Conservation (phyloP, 176 grass and related monocot genomes). For the Triticum turgidum region DNA sequence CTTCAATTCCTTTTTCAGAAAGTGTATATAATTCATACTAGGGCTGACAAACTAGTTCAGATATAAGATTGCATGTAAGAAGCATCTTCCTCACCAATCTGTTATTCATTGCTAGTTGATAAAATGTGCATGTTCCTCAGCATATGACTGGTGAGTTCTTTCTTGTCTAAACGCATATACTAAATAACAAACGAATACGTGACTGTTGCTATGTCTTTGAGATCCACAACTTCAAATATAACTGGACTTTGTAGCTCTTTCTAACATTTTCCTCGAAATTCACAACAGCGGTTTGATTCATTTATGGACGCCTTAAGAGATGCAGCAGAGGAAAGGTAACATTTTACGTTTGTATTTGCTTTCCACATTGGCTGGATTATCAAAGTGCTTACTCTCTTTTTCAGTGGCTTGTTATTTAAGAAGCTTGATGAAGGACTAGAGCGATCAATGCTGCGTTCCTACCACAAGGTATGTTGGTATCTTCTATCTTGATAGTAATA, state of each 20-base stretch:
- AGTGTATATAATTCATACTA: not conserved
- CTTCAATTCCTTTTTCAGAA: slow-evolving; percentile 3
- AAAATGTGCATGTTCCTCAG: slow-evolving; percentile 16
- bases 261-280: slow-evolving; percentile 33
- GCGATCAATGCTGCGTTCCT: slow-evolving; percentile 88
- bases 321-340: slow-evolving; percentile 85
- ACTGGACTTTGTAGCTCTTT: slow-evolving; percentile 15
- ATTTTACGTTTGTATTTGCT: slow-evolving; percentile 18
- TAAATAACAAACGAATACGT: not conserved
- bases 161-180: not conserved
- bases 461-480: slow-evolving; percentile 69
- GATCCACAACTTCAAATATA: slow-evolving; percentile 19
- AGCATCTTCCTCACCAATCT: not conserved
- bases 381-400: slow-evolving; percentile 15
- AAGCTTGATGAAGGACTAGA: slow-evolving; percentile 98
- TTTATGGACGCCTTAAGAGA: slow-evolving; percentile 82
- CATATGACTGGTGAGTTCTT: not conserved
- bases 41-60: not conserved
- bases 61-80: slow-evolving; percentile 9
- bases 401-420: slow-evolving; percentile 79
- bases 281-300: slow-evolving; percentile 72
- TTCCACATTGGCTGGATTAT: not conserved
- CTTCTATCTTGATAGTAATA: not conserved
- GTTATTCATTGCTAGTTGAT: not conserved
- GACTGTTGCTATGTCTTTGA: slow-evolving; percentile 14